phyloP scores from a whole-genome alignment of 1,284 basidiomycete species.

The Sutorius eximius region DNA sequence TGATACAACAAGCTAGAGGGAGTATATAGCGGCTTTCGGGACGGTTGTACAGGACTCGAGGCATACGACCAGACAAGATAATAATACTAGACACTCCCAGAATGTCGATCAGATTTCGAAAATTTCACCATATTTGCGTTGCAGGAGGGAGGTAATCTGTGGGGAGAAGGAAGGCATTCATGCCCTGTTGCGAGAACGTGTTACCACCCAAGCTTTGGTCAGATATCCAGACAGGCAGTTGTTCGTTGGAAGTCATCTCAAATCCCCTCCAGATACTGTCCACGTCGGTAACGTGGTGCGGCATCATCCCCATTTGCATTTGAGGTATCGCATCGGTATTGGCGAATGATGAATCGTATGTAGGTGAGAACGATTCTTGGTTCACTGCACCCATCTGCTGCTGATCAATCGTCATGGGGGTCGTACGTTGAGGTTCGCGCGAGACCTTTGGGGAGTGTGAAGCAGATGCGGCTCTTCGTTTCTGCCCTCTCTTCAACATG shows the following conservation, averaged over 20 bases:
- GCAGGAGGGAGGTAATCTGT: slow-evolving; percentile 66
- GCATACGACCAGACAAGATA: slow-evolving; percentile 22
- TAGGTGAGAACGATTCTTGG: slow-evolving; percentile 37
- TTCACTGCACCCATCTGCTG: slow-evolving; percentile 21
- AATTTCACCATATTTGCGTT: slow-evolving; percentile 66
- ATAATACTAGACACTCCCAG: slow-evolving; percentile 15
- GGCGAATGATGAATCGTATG: slow-evolving; percentile 44
- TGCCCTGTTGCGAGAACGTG: slow-evolving; percentile 73
- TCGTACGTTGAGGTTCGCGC: slow-evolving; percentile 47
- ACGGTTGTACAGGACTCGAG: slow-evolving; percentile 23
- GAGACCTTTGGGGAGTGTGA: slow-evolving; percentile 59
- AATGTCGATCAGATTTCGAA: background rate
- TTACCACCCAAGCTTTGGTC: slow-evolving; percentile 75
- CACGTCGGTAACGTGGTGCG: slow-evolving; percentile 50
- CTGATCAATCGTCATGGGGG: slow-evolving; percentile 40
- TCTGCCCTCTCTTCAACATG: slow-evolving; percentile 80
- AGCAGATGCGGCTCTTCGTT: slow-evolving; percentile 55
- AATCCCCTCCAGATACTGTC: slow-evolving; percentile 75
- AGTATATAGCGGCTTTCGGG: slow-evolving; percentile 22
- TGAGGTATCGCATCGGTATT: slow-evolving; percentile 44
- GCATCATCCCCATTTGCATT: slow-evolving; percentile 33
- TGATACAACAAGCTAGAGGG: slow-evolving; percentile 9
- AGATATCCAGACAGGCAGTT: slow-evolving; percentile 79
- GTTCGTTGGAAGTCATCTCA: slow-evolving; percentile 66
- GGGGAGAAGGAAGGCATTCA: slow-evolving; percentile 80